Conservation (phyloP, 1,139 yeast species). For the Ogataea hybrid region DNA sequence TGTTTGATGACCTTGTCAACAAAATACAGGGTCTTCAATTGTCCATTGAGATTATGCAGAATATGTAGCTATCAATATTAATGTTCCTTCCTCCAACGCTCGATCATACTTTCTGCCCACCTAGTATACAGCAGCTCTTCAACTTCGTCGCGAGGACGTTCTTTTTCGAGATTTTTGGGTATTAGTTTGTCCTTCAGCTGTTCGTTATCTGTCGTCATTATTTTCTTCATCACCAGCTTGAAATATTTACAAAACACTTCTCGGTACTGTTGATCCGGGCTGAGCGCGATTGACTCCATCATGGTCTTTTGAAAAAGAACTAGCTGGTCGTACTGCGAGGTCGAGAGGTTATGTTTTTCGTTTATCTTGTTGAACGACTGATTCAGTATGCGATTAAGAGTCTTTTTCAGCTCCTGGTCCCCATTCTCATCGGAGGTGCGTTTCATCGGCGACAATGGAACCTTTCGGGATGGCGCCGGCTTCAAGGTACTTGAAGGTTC, state of each 20-base stretch:
- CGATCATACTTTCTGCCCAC: constrained; percentile 42
- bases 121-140: constrained; percentile 45
- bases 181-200: constrained; percentile 27
- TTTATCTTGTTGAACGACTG: constrained; percentile 33
- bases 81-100: constrained; percentile 18
- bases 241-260: constrained; percentile 30
- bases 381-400: constrained; percentile 30
- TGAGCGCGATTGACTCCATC: constrained; percentile 26
- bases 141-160: constrained; percentile 36
- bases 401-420: constrained; percentile 21
- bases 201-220: constrained; percentile 30
- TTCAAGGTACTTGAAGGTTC: constrained; percentile 9
- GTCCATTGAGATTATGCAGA: constrained; percentile 10
- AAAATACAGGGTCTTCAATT: constrained; percentile 14
- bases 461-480: constrained; percentile 6
- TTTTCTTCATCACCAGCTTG: constrained; percentile 28
- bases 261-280: constrained; percentile 26
- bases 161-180: constrained; percentile 20
- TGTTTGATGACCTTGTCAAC: constrained; percentile 13
- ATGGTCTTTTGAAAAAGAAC: constrained; percentile 31
- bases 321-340: constrained; percentile 32
- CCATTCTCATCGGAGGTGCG: neutral
- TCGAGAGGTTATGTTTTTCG: constrained; percentile 29
- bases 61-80: constrained; percentile 2
- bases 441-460: constrained; percentile 17